Base-by-base conservation (phyloP, 441 rosid genomes). In the Erodium texanum region DNA sequence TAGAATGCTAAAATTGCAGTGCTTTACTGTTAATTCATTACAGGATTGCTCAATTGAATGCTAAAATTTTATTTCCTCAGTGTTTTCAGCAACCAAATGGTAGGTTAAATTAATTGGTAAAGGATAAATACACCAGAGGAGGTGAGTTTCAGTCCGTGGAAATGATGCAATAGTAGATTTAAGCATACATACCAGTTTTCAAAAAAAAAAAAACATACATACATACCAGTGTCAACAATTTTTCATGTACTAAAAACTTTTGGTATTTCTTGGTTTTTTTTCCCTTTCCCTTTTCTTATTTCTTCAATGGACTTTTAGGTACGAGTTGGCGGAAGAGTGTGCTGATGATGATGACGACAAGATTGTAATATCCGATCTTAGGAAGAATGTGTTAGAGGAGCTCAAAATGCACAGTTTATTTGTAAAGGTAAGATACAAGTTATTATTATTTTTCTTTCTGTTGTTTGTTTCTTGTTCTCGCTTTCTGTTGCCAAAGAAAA, bases 301-400 rank as follows among this genome's bases (percentile, higher is more conserved):
- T 66, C 64, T 23, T 27, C 7, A 34, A 24, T 32, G 63, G n/a
- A 66, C 32, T 29, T 69, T 67, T 74, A 89, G 96, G 82, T 89
- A 82, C 72, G 87, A 80, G 66, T 75, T 79, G 74, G 89, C 96
- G 10, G 92, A 85, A 78, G 93, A 87, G 45, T 89, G 86, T 77
- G 85, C 93, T 11, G 96, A 87, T 69, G 96, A 87, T 71, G 96
- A 89, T 52, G 93, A 86, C 64, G 92, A 82, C 32, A 87, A 86
- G 75, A 29, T 78, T 34, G 85, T 84, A 14, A 86, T 88, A 68
- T 63, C 83, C 0, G 70, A 80, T 54, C 78, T 89, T 82, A 85
- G 92, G 73, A 86, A 78, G 73, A 73, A 68, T 73, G 86, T 82
- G 3, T 24, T 83, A 54, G 81, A 86, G 76, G 90, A 86, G 81